Conservation (phyloP, 1,139 yeast genomes). For the Debaryomyces coudertii region DNA sequence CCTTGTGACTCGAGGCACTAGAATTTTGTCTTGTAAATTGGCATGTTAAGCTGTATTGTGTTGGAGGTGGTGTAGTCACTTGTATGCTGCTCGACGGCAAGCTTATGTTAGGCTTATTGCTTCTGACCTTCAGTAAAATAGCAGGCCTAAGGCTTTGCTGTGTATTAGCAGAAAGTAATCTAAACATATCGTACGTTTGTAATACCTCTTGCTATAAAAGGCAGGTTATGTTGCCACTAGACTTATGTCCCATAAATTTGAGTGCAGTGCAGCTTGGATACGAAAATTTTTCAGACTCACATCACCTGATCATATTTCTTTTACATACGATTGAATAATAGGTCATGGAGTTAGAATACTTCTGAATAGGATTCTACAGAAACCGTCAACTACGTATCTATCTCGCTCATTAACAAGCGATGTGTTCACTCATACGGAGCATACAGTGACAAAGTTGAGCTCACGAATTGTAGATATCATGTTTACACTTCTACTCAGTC, state of each 20-base stretch:
- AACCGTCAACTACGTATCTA: too few species aligned
- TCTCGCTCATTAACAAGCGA: too few species aligned
- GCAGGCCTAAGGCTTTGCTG: conserved; percentile 44
- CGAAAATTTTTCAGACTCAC: conserved; percentile 10
- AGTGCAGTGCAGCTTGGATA: background rate
- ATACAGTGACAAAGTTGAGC: too few species aligned
- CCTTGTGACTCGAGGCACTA: conserved; percentile 14
- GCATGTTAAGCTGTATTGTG: conserved; percentile 13
- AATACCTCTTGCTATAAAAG: background rate
- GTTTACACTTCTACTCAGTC: too few species aligned
- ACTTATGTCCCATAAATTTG: conserved; percentile 1
- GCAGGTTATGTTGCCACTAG: conserved; percentile 6
- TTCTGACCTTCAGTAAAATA: conserved; percentile 43
- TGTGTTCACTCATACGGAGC: too few species aligned
- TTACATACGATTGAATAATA: background rate
- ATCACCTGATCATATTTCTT: conserved; percentile 10
- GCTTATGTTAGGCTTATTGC: conserved; percentile 28
- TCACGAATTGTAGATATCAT: too few species aligned
- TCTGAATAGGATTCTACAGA: too few species aligned
- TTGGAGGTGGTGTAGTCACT: conserved; percentile 11
- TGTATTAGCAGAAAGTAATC: conserved; percentile 43
- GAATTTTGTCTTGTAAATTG: conserved; percentile 24
- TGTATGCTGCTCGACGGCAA: conserved; percentile 18
- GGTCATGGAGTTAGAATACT: too few species aligned
- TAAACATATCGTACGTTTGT: conserved; percentile 32